A percentile compares a stretch with the other conserved stretches of the same genome.
phyloP scores from a whole-genome alignment of 2,329 filamentous ascomycete genomes.

The Dendrostoma leiphaemia region DNA sequence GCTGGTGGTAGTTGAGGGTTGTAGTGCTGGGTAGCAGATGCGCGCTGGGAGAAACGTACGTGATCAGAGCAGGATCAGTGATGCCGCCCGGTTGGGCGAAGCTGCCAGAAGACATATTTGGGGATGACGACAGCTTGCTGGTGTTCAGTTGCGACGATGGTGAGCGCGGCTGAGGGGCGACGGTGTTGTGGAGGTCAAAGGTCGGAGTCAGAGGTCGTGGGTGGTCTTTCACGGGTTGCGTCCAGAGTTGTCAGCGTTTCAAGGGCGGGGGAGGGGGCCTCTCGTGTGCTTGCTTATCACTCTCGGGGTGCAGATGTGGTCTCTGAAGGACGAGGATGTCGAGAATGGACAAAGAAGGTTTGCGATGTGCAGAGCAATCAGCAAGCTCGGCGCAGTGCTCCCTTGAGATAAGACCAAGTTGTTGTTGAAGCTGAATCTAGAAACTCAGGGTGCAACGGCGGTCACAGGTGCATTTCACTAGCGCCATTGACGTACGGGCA shows the following conservation, averaged over 20 bases:
- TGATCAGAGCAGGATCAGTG: slow-evolving; percentile 65
- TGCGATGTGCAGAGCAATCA: background rate
- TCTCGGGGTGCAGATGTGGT: background rate
- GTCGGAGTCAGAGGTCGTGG: no score
- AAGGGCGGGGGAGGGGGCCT: background rate
- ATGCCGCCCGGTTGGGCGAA: slow-evolving; percentile 50
- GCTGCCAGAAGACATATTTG: slow-evolving; percentile 18
- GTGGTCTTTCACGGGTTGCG: slow-evolving; percentile 5
- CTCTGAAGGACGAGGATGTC: background rate
- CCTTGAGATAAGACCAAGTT: background rate
- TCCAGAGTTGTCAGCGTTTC: slow-evolving; percentile 3
- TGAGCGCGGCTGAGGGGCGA: slow-evolving; percentile 5
- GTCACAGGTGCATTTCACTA: background rate
- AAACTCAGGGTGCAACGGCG: background rate
- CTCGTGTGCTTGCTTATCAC: background rate
- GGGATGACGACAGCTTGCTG: background rate
- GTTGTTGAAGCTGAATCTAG: background rate
- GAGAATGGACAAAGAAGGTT: background rate
- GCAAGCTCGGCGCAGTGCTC: background rate
- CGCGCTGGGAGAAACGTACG: slow-evolving; percentile 47
- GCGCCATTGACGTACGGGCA: slow-evolving; percentile 5
- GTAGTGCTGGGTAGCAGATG: slow-evolving; percentile 6
- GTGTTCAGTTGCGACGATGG: slow-evolving; percentile 3
- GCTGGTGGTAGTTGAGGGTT: background rate
- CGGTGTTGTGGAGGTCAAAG: background rate